A percentile compares a stretch with the other conserved stretches of the same genome.
Evolutionary conservation across 176 grass and related monocot genomes (phyloP).

Genomic region (Hyparrhenia diplandra): DNA sequence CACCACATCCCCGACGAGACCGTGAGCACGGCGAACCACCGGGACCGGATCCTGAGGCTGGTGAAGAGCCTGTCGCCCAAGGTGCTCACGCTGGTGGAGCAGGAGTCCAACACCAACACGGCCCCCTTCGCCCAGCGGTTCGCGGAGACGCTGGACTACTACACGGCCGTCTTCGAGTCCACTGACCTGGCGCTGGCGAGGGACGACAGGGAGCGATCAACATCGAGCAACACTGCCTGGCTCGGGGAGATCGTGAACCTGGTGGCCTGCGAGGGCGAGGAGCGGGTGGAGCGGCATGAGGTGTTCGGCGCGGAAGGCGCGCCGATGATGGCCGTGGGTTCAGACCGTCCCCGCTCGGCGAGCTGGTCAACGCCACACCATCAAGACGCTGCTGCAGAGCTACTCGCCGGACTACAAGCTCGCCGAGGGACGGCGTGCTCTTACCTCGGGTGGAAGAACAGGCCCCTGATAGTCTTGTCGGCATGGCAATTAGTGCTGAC

Average conservation of each 20-base stretch:
- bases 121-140: constrained; percentile 71
- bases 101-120: constrained; percentile 91
- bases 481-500: constrained; percentile 72
- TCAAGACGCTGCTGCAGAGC: constrained; percentile 75
- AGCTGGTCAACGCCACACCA: constrained; percentile 76
- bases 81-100: constrained; percentile 88
- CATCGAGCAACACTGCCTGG: constrained; percentile 95
- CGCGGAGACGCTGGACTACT: constrained; percentile 79
- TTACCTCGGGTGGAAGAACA: constrained; percentile 91
- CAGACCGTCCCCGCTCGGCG: constrained; percentile 65
- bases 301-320: constrained; percentile 74
- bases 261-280: constrained; percentile 77
- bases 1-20: constrained; percentile 91
- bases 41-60: constrained; percentile 71
- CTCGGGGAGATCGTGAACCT: constrained; percentile 83
- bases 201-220: constrained; percentile 67
- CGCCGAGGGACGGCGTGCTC: constrained; percentile 69
- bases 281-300: constrained; percentile 84
- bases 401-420: constrained; percentile 80
- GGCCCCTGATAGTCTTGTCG: constrained; percentile 66
- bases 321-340: constrained; percentile 84
- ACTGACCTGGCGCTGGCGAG: constrained; percentile 68
- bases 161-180: constrained; percentile 87
- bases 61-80: constrained; percentile 67
- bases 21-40: constrained; percentile 78